Base-by-base conservation (phyloP, 176 grass and related monocot genomes). In the Triticum monococcum region DNA sequence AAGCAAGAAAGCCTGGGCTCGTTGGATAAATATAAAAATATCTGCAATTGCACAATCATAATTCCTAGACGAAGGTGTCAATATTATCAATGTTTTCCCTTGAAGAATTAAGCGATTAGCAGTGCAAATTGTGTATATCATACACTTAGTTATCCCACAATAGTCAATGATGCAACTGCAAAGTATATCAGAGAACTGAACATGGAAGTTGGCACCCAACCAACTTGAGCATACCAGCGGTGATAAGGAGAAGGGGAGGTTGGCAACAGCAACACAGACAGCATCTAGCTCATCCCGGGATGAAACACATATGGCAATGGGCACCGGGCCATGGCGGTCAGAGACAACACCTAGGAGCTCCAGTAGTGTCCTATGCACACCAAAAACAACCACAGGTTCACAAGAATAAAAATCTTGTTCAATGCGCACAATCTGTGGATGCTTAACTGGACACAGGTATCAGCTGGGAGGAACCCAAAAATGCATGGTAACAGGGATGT, bases 221-320 rank as follows among this genome's bases (percentile, higher is more conserved):
- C 9, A 66, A 66, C 62, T n/a, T 41, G 68, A 81, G 69, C 57
- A 45, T 81, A 98, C 97, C 90, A 98, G 88, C 0, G 92, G 88
- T 52, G 92, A 92, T 28, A 90, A 80, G 20, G 92, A 89, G 75
- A 91, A 96, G 79, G 90, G 83, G 50, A 98, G 97, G 77, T 90
- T 92, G 24, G 92, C 78, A 3, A 96, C 87, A 6, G 90, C 87
- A 68, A 90, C 90, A 50, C 90, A 98, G 41, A 96, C 77, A 2
- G 82, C 79, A 36, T 98, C 97, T 33, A 96, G 91, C 54, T 98
- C 92, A 86, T 98, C 97, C 12, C 92, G 90, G 24, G 94, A 98
- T 2, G 87, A 94, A 74, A 95, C 95, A 67, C 97, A 91, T 26
- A 92, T 36, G 17, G 85, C 82, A 24, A 94, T 92, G 4, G 94